Evolutionary conservation across 2,329 filamentous ascomycete species (phyloP).

Genomic region (Aspergillus sp.): DNA sequence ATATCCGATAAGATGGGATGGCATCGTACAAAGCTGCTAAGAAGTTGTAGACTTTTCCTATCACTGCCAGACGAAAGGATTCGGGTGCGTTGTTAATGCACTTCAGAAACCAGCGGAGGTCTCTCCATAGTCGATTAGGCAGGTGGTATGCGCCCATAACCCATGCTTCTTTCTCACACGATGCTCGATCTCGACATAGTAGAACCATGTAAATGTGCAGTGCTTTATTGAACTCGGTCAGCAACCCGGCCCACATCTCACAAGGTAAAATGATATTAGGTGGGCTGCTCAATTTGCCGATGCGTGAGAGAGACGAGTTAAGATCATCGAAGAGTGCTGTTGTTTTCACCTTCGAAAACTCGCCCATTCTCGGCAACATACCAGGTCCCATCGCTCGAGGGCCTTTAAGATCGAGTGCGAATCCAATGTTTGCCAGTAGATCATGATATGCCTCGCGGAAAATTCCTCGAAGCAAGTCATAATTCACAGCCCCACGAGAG

Average conservation of each 20-base stretch:
- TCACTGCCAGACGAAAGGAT: neutral
- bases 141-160: conserved; percentile 13
- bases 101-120: conserved; percentile 14
- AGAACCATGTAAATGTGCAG: conserved; percentile 11
- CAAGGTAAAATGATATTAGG: neutral
- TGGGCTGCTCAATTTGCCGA: neutral
- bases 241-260: neutral
- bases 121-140: conserved; percentile 17
- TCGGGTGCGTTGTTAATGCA: neutral
- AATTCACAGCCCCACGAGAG: neutral
- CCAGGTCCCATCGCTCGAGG: conserved; percentile 1
- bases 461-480: neutral
- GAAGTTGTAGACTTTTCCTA: conserved; percentile 10
- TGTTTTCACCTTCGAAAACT: neutral
- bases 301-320: neutral
- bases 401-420: conserved; percentile 8
- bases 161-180: conserved; percentile 1
- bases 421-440: neutral
- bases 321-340: neutral
- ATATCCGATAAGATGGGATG: conserved; percentile 4
- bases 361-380: neutral
- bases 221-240: conserved; percentile 3
- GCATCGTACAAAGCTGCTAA: conserved; percentile 11
- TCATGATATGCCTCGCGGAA: neutral
- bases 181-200: conserved; percentile 9